Evolutionary conservation across 148 eudicot genomes (phyloP).

Genomic region (Oxyria digyna): DNA sequence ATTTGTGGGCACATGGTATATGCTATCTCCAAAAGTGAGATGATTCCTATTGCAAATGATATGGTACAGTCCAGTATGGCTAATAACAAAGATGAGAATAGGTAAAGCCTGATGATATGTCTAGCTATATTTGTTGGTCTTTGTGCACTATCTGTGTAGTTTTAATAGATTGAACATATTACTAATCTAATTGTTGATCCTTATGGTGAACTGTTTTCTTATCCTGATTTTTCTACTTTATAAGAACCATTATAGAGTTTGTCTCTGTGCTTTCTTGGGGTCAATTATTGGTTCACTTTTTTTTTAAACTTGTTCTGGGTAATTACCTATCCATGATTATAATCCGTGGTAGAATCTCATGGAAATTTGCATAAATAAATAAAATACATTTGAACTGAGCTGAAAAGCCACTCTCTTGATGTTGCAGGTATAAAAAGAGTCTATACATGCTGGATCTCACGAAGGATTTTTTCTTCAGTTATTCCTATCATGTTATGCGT

Average conservation of each 20-base stretch:
- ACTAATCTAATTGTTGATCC: neutral
- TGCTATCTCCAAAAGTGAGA: slow-evolving; percentile 67
- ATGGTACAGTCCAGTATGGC: slow-evolving; percentile 22
- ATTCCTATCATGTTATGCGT: slow-evolving; percentile 88
- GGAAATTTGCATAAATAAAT: no score
- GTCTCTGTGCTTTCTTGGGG: neutral
- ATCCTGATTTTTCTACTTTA: neutral
- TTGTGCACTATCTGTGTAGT: neutral
- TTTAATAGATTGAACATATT: neutral
- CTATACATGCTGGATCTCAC: slow-evolving; percentile 91
- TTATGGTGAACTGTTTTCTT: neutral
- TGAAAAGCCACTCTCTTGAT: neutral
- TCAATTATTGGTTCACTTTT: neutral
- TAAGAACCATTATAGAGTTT: no score
- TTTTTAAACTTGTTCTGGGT: neutral
- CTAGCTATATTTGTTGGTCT: no score
- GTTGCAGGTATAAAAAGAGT: slow-evolving; percentile 79
- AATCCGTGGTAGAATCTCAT: no score
- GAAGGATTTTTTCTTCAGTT: slow-evolving; percentile 90
- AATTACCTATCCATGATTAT: no score
- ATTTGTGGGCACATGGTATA: slow-evolving; percentile 78
- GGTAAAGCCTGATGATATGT: no score
- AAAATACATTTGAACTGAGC: neutral
- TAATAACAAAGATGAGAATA: slow-evolving; percentile 43
- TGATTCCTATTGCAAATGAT: slow-evolving; percentile 58